Evolutionary conservation across 129 eudicot genomes (phyloP), one percentile per base, ranked within the genome.

Genomic region (Lactuca sativa): DNA sequence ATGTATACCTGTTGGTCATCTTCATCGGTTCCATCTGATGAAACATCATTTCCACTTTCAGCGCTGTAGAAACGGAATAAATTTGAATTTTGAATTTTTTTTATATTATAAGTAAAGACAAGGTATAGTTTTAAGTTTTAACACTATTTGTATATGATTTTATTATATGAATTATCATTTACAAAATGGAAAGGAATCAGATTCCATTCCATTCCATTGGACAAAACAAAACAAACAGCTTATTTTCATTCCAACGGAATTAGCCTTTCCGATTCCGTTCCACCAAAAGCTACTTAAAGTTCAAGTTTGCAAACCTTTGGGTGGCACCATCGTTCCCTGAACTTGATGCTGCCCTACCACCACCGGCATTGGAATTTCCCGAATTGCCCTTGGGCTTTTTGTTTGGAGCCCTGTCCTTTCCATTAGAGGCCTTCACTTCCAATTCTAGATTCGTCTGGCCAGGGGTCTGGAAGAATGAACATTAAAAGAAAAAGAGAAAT

Each of bases 261-360:
- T 4, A 36, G 2, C 40, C 40, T 2, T 36, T 36, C 40, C 40
- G 6, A 36, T 36, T 36, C 6, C 6, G 40, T 36, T 2, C 1
- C 6, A 2, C 5, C 40, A 53, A 10, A 71, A 31, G 61, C 33
- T 9, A 25, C 30, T 25, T 25, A 1, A 31, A 9, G 64, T 44
- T 32, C 43, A 48, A 57, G 55, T 40, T 40, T 49, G 4, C 18
- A 48, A 73, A 88, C 97, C 96, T 91, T 71, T 88, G 90, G 32
- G 97, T 85, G 59, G 84, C 97, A 66, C 87, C 84, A 69, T 91
- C 97, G 80, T 91, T 88, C 78, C 93, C 96, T 70, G 96, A 91
- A 73, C 97, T 92, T 43, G 97, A 91, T 77, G 96, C 79, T 17
- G 86, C 83, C 80, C 81, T 88, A 13, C 73, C 79, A 51, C 89